Base-by-base conservation (phyloP, 768 basidiomycete genomes). In the Tricholoma saponaceum region DNA sequence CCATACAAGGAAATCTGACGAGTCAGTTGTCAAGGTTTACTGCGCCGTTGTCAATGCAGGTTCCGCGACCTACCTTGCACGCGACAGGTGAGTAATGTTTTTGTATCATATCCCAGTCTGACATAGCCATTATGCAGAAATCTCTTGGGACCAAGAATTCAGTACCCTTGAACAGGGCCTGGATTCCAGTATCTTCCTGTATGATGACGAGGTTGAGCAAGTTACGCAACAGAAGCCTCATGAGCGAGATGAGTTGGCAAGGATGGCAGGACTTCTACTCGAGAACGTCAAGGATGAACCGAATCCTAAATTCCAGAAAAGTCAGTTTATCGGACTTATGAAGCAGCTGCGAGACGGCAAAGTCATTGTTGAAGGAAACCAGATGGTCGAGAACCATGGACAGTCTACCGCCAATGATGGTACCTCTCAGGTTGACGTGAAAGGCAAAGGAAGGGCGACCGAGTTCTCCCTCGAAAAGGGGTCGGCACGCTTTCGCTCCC, bases 261-360 rank as follows among this genome's bases (percentile, higher is more conserved):
- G 83, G 26, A 88, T 91, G 7, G 94, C 94, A 10, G 91, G 84
- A 8, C 74, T 85, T 43, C 80, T 96, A 37, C 74, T 96, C 55
- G 83, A 91, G 41, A 79, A 87, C n/a, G 82, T 95, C 47, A 77
- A 82, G 65, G 72, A 86, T 57, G 90, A 90, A 55, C 78, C 81
- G 65, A 93, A 91, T 66, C 83, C 86, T 33, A 97, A 96, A 69
- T 94, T 97, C 66, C 79, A 84, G 71, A 82, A 92, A 30, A 93
- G 91, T 69, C 79, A 83, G 58, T 97, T 97, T 68, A 77, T 97
- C 78, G 79, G 80, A 20, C 78, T 97, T 25, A 96, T 97, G 94
- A 83, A 81, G 52, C 85, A 91, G 69, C 72, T 97, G 55, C 78
- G 91, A 37, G 94, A 95, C 70, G 83, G 86, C 7, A 82, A 89